A percentile compares a stretch with the other conserved stretches of the same genome.
These are phyloP conservation scores for Jacaranda copaia DNA, from an alignment of 257 asterid genomes.

Conservation along the genomic window DNA sequence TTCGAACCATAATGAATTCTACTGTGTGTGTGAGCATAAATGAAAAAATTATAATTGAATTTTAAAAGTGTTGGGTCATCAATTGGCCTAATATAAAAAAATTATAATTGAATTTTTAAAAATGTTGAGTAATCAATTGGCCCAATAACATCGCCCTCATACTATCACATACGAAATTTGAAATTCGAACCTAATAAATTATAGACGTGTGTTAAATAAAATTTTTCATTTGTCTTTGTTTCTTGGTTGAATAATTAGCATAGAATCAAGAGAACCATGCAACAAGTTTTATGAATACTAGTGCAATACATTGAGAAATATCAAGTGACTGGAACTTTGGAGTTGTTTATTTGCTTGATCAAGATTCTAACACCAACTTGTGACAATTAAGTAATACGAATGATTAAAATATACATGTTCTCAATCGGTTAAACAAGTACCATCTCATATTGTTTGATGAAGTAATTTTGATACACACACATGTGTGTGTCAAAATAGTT, in stretches of 20 bases:
- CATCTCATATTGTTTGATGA: background rate
- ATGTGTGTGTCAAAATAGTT: too few species aligned
- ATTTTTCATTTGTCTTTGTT: background rate
- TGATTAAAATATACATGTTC: background rate
- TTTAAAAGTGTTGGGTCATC: too few species aligned
- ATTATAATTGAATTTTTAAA: too few species aligned
- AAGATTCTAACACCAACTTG: constrained; percentile 4
- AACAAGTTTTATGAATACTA: background rate
- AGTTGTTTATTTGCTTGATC: background rate
- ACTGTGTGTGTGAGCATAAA: too few species aligned
- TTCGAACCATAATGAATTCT: too few species aligned
- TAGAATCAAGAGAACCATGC: background rate
- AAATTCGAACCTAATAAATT: too few species aligned
- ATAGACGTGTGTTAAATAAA: too few species aligned
- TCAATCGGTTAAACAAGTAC: background rate
- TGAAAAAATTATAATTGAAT: too few species aligned
- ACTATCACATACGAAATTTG: too few species aligned
- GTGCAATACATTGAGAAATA: background rate
- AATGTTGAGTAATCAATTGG: too few species aligned
- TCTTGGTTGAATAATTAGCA: background rate
- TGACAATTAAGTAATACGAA: background rate
- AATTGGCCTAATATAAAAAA: too few species aligned
- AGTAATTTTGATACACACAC: background rate
- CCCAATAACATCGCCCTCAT: too few species aligned
- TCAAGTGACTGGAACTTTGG: background rate